Percentiles rank a stretch among this genome's conserved stretches.
Evolutionary conservation across 2,329 filamentous ascomycete species (phyloP).

Genomic region (Leptographium wingfieldii): DNA sequence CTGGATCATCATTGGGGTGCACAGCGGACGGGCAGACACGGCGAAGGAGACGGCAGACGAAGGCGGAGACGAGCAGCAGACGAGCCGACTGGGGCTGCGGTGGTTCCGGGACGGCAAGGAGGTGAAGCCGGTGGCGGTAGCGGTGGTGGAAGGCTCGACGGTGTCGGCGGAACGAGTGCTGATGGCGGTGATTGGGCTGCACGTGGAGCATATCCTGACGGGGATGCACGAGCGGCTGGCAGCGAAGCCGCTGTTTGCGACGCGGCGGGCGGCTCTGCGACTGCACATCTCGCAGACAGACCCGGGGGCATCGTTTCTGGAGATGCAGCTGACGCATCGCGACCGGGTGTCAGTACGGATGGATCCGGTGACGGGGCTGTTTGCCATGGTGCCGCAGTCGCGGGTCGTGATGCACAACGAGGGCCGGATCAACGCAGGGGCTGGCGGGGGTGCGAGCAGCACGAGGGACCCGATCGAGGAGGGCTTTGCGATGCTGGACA

Average conservation of each 20-base stretch:
- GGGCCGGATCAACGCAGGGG: slow-evolving; percentile 44
- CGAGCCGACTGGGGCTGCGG: slow-evolving; percentile 48
- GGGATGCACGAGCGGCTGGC: slow-evolving; percentile 50
- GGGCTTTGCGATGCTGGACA: slow-evolving; percentile 44
- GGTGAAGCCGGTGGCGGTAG: slow-evolving; percentile 46
- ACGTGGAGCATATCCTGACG: slow-evolving; percentile 60
- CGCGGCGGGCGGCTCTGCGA: slow-evolving; percentile 43
- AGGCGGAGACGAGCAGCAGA: slow-evolving; percentile 16
- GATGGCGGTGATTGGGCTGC: slow-evolving; percentile 59
- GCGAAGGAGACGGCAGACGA: background rate
- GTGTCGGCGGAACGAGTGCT: slow-evolving; percentile 67
- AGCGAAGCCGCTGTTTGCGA: slow-evolving; percentile 47
- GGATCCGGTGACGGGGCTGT: slow-evolving; percentile 66
- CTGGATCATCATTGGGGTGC: slow-evolving; percentile 81
- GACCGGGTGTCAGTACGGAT: slow-evolving; percentile 51
- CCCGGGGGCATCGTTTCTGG: slow-evolving; percentile 54
- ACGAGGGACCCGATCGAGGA: slow-evolving; percentile 42
- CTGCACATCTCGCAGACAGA: slow-evolving; percentile 46
- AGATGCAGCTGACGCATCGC: slow-evolving; percentile 55
- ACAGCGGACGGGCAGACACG: slow-evolving; percentile 41
- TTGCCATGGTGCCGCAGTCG: slow-evolving; percentile 56
- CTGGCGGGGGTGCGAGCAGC: background rate
- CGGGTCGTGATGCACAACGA: slow-evolving; percentile 46
- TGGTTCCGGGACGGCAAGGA: slow-evolving; percentile 82
- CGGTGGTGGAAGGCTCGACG: slow-evolving; percentile 37